Conservation (phyloP, 164 flowering plant genomes). For the Magnolia officinalis region DNA sequence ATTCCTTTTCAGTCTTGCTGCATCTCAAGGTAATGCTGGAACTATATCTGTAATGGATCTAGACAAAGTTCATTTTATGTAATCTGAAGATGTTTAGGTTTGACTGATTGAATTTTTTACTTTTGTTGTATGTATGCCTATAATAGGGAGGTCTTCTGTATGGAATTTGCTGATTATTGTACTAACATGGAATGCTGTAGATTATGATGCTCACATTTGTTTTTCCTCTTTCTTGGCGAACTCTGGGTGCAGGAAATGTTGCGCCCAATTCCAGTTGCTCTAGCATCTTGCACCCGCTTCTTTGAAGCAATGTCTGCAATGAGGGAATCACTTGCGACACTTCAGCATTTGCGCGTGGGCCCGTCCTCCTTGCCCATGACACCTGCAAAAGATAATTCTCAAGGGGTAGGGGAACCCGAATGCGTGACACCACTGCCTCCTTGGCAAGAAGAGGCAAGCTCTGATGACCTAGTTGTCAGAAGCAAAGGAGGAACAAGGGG, state of each 20-base stretch:
- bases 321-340: conserved; percentile 90
- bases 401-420: conserved; percentile 43
- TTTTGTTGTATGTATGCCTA: not conserved
- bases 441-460: conserved; percentile 58
- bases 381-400: conserved; percentile 40
- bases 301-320: conserved; percentile 95
- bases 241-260: conserved; percentile 75
- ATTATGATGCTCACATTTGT: not conserved
- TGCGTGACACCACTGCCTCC: conserved; percentile 75
- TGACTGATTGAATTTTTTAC: not conserved
- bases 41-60: too few relatives aligned
- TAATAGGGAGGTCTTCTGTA: not conserved
- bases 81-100: not conserved
- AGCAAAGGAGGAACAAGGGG: conserved; percentile 34
- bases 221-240: not conserved
- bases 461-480: conserved; percentile 36
- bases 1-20: too few relatives aligned
- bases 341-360: conserved; percentile 80
- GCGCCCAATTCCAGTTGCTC: conserved; percentile 91
- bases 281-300: conserved; percentile 92
- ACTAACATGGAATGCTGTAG: not conserved
- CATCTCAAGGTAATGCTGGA: too few relatives aligned
- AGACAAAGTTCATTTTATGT: too few relatives aligned
- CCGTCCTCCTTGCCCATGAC: conserved; percentile 41
- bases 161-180: not conserved